phyloP scores from a whole-genome alignment of 257 asterid genomes.

The Cynanchum wilfordii region DNA sequence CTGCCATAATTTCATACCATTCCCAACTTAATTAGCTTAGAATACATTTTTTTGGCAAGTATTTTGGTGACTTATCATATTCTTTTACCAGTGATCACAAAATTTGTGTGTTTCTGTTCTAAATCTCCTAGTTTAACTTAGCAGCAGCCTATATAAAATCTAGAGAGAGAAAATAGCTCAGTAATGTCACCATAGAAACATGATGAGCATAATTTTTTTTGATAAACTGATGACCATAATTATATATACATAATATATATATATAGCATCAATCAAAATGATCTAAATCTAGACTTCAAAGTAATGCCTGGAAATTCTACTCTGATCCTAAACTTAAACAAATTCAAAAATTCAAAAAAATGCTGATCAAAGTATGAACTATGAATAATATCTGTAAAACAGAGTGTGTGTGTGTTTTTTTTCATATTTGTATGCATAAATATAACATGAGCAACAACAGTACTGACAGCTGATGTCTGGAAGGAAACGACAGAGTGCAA shows the following conservation, averaged over 20 bases:
- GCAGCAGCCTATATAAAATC: background rate
- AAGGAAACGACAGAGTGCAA: conserved; percentile 58
- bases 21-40: background rate
- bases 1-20: conserved; percentile 25
- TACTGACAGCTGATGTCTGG: conserved; percentile 79
- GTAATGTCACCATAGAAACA: background rate
- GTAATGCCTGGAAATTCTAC: background rate
- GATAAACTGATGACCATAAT: too few relatives aligned
- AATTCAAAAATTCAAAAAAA: too few relatives aligned
- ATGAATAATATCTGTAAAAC: background rate
- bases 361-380: too few relatives aligned
- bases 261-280: background rate
- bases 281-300: background rate
- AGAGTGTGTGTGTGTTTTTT: too few relatives aligned
- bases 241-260: too few relatives aligned
- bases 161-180: background rate
- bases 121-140: background rate
- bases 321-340: background rate
- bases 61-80: background rate
- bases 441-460: background rate
- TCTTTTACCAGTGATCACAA: background rate
- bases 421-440: background rate
- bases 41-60: background rate
- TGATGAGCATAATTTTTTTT: too few relatives aligned
- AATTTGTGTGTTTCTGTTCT: background rate